Evolutionary conservation across 495 filamentous ascomycete genomes (phyloP).

Genomic region (Aspergillus nanangensis): DNA sequence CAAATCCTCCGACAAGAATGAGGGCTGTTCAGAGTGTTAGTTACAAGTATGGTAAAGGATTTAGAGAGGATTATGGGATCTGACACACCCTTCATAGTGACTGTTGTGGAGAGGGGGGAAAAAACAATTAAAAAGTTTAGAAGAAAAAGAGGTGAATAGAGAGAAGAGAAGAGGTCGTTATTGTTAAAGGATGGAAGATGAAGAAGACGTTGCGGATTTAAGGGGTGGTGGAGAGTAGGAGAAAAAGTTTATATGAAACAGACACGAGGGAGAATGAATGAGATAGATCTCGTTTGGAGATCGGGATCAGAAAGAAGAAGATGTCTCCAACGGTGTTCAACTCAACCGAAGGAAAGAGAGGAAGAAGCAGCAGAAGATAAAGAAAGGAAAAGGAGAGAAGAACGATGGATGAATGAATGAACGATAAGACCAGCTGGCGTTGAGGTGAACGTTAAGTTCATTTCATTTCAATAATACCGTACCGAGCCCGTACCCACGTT

Average conservation of each 20-base stretch:
- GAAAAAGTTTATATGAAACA: neutral
- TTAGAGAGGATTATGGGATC: too few relatives aligned
- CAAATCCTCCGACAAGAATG: constrained; percentile 99
- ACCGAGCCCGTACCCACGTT: neutral
- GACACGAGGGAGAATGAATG: constrained; percentile 1
- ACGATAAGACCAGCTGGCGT: constrained; percentile 25
- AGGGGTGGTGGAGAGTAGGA: constrained; percentile 4
- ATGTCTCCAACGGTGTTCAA: too few relatives aligned
- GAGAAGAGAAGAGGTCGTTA: too few relatives aligned
- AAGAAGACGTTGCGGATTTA: neutral
- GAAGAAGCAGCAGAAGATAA: constrained; percentile 25
- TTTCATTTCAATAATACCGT: too few relatives aligned
- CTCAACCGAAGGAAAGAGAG: constrained; percentile 6
- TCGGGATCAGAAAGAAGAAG: too few relatives aligned
- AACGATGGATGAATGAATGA: neutral
- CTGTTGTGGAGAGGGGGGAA: too few relatives aligned
- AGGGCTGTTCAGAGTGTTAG: constrained; percentile 60
- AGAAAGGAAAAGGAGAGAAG: constrained; percentile 8
- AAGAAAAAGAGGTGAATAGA: too few relatives aligned
- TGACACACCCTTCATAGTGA: too few relatives aligned
- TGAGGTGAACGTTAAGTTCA: too few relatives aligned
- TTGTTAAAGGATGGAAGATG: neutral
- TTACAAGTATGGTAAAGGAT: too few relatives aligned
- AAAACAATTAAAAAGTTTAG: too few relatives aligned
- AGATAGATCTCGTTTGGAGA: too few relatives aligned